Base-by-base conservation (phyloP, 1,139 yeast genomes). In the Petasospora fabianii region DNA sequence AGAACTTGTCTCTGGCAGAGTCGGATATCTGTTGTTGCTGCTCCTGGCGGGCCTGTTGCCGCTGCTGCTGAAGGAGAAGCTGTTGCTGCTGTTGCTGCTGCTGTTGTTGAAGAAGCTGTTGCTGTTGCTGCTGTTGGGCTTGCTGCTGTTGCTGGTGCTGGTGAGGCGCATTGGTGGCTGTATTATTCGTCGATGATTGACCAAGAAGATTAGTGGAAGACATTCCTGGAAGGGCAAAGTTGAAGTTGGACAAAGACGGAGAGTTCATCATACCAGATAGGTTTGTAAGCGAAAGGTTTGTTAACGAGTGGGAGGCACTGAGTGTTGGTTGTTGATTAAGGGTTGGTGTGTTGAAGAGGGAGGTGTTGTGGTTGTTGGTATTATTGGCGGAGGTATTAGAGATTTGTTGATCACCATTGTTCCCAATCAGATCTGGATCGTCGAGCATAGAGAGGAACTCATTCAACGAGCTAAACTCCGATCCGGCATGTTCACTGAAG, bases 391-490 rank as follows among this genome's bases (percentile, higher is more conserved):
- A 11, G 26, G 26, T 5, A 12, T 20, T 7, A 10, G 22, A 20
- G 10, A 22, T 22, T 13, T 13, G 16, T 10, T 24, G 30, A n/a
- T 35, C 32, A n/a, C n/a, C n/a, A n/a, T n/a, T n/a, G 11, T 34
- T 36, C 9, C 44, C 46, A 8, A 48, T 48, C 17, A 53, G 27
- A 20, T 51, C 56, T 0, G 95, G 88, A 57, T 87, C 96, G 55
- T 88, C 96, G 36, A 90, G 77, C 87, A 90, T 86, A 3, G 92
- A 80, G 40, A 90, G 66, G 55, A 90, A 90, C 57, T 88, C 97
- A 49, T 87, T 88, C 49, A 90, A 69, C 1, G 96, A 87, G 47
- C 90, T 81, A 58, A 90, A 88, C 63, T 90, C 97, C 32, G 94
- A 82, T 3, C 95, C 96, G 0, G 95, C 96, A 60, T 87, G 95